Percentiles rank a stretch among this genome's conserved stretches.
phyloP scores from a whole-genome alignment of 106 monocot genomes.

The Dendrobium catenatum region DNA sequence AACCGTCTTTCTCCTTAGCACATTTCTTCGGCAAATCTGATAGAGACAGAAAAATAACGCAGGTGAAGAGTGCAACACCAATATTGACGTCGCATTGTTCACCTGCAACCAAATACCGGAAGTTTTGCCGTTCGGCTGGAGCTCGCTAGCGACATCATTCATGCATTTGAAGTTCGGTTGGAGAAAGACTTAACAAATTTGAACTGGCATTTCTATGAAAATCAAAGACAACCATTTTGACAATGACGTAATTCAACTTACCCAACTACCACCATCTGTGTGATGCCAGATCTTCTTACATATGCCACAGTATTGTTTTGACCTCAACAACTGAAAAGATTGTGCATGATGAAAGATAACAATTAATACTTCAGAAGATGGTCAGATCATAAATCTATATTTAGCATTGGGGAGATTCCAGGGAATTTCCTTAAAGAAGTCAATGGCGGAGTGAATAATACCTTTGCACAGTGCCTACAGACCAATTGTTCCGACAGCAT shows the following conservation, averaged over 20 bases:
- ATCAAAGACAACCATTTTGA: background rate
- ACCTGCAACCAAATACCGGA: too few relatives aligned
- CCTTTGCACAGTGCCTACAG: constrained; percentile 80
- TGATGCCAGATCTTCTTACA: constrained; percentile 97
- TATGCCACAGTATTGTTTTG: constrained; percentile 92
- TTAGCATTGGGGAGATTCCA: background rate
- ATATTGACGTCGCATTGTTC: too few relatives aligned
- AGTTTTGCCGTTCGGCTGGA: too few relatives aligned
- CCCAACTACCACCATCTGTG: constrained; percentile 78
- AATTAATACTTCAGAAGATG: background rate
- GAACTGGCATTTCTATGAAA: background rate
- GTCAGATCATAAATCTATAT: background rate
- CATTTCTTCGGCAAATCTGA: too few relatives aligned
- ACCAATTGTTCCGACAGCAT: constrained; percentile 41
- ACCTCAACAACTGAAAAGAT: constrained; percentile 57
- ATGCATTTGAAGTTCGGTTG: too few relatives aligned
- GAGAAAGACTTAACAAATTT: background rate
- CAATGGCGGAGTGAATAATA: constrained; percentile 14
- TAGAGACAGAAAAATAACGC: too few relatives aligned
- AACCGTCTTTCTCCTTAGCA: too few relatives aligned
- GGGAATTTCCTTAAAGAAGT: background rate
- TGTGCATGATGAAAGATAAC: background rate
- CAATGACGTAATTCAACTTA: constrained; percentile 22
- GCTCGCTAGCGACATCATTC: too few relatives aligned
- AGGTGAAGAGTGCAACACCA: too few relatives aligned